These are phyloP conservation scores for Apophysomyces trapeziformis DNA, from an alignment of 371 early-diverging fungal species.

Conservation along the genomic window DNA sequence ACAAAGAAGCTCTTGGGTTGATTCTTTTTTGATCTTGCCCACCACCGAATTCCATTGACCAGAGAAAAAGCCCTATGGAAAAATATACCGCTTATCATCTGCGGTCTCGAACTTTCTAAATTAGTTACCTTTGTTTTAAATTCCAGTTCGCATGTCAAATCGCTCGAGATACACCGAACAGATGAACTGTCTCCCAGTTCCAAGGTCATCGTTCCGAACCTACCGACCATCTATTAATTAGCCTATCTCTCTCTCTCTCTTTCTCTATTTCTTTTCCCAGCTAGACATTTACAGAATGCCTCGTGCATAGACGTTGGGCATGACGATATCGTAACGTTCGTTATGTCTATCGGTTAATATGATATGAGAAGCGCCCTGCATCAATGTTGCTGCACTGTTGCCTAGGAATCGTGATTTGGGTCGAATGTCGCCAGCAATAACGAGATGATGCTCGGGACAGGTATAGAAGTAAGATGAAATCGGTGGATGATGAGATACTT, in stretches of 20 bases:
- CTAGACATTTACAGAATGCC: conserved; percentile 61
- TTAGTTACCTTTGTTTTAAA: conserved; percentile 88
- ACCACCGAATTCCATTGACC: conserved; percentile 81
- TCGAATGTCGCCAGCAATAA: conserved; percentile 82
- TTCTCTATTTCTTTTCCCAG: too few relatives aligned
- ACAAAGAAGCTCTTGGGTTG: conserved; percentile 78
- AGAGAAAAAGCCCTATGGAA: conserved; percentile 74
- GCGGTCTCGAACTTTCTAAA: background rate
- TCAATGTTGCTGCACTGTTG: conserved; percentile 92
- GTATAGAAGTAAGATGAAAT: conserved; percentile 84
- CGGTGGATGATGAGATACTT: conserved; percentile 96
- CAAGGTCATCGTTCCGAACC: conserved; percentile 91
- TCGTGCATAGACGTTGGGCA: conserved; percentile 94
- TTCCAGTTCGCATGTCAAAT: conserved; percentile 83
- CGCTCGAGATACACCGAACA: conserved; percentile 76
- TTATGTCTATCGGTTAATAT: conserved; percentile 64
- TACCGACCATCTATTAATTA: background rate
- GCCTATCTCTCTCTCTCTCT: background rate
- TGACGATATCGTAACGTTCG: conserved; percentile 80
- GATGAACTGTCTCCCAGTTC: conserved; percentile 89
- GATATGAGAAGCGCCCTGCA: conserved; percentile 79
- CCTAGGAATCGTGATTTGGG: conserved; percentile 93
- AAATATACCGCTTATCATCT: background rate
- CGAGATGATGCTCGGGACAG: conserved; percentile 79
- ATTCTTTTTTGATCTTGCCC: conserved; percentile 82